These are phyloP conservation scores for Aspergillus bridgeri DNA, from an alignment of 495 filamentous ascomycete genomes.

Conservation along the genomic window DNA sequence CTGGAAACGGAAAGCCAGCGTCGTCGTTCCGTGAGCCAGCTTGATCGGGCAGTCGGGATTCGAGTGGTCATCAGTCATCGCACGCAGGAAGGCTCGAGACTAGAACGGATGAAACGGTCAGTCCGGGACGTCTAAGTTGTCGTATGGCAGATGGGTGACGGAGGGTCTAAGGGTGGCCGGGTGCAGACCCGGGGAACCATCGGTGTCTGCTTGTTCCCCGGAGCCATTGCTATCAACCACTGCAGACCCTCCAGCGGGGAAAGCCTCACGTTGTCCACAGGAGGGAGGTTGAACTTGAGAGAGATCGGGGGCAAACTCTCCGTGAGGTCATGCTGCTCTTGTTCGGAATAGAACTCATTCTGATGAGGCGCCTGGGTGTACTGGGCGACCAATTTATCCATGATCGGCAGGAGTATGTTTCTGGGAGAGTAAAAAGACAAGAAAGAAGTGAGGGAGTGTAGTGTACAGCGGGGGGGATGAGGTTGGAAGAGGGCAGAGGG, in stretches of 20 bases:
- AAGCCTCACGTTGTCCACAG: conserved; percentile 77
- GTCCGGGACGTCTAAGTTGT: neutral
- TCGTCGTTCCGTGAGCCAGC: conserved; percentile 97
- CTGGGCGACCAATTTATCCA: conserved; percentile 90
- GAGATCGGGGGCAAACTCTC: conserved; percentile 67
- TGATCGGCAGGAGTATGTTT: conserved; percentile 38
- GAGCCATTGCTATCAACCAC: neutral
- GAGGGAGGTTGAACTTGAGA: conserved; percentile 89
- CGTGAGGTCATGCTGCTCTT: conserved; percentile 72
- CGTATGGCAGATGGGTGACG: neutral
- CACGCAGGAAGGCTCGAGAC: conserved; percentile 89
- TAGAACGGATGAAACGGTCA: conserved; percentile 27
- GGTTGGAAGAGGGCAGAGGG: conserved; percentile 17
- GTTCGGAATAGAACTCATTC: conserved; percentile 65
- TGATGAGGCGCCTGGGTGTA: conserved; percentile 76
- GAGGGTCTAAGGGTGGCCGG: neutral
- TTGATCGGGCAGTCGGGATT: conserved; percentile 98
- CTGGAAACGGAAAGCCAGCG: conserved; percentile 96
- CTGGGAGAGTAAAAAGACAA: neutral
- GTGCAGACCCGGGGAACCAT: neutral
- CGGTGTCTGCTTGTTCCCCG: neutral
- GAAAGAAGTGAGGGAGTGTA: neutral
- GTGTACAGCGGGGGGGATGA: conserved; percentile 3
- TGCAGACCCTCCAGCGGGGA: neutral
- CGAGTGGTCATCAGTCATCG: conserved; percentile 92